Evolutionary conservation across 805 yeast species (phyloP).

Genomic region (Tetrapisispora phaffii): DNA sequence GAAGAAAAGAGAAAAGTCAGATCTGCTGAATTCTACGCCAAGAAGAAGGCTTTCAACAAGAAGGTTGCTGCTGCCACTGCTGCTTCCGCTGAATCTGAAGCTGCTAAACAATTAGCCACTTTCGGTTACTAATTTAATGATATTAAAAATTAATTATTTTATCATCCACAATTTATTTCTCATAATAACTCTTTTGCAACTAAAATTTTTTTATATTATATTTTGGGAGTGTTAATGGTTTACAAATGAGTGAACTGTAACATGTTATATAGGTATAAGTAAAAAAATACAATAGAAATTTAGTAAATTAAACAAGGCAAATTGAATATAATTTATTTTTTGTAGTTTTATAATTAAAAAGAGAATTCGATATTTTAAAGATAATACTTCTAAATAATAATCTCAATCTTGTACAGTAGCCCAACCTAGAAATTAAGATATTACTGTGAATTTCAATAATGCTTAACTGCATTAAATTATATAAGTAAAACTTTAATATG

Average conservation of each 20-base stretch:
- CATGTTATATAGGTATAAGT: conserved; percentile 5
- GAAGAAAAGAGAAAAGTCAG: conserved; percentile 99
- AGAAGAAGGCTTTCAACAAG: conserved; percentile 93
- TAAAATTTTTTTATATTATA: conserved; percentile 2
- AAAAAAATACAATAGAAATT: conserved; percentile 5
- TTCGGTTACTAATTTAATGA: conserved; percentile 75
- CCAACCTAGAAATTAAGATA: no score
- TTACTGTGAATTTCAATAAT: background rate
- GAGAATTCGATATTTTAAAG: no score
- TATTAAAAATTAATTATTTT: conserved; percentile 10
- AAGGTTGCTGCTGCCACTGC: conserved; percentile 82
- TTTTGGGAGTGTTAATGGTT: conserved; percentile 1
- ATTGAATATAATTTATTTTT: background rate
- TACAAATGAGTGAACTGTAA: background rate
- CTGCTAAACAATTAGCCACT: conserved; percentile 86
- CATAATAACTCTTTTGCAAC: conserved; percentile 4
- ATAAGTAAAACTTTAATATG: no score
- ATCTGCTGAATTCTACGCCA: conserved; percentile 98
- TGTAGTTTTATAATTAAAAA: background rate
- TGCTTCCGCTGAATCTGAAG: conserved; percentile 82
- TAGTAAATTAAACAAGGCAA: conserved; percentile 1
- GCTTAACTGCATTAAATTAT: background rate
- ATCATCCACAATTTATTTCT: conserved; percentile 4
- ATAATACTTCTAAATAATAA: no score
- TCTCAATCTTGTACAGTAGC: no score